phyloP scores from a whole-genome alignment of 23 red algal species.

The Cyanidium caldarium region DNA sequence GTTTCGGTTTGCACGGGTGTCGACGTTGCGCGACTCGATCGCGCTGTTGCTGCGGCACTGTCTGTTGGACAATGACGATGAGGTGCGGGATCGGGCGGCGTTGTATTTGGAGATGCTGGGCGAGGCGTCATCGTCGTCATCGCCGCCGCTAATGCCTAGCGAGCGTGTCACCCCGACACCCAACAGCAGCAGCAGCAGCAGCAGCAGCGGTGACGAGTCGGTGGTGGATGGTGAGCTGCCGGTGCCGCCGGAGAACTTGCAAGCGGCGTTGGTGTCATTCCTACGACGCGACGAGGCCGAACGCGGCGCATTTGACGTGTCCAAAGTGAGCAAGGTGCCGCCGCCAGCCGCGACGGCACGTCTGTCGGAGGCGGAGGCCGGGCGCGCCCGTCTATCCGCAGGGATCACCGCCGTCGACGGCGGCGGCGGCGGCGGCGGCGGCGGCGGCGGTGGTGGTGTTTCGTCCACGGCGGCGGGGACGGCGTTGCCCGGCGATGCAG shows the following conservation, averaged over 20 bases:
- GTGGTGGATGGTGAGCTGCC: background rate
- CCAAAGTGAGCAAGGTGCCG: background rate
- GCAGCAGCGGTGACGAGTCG: background rate
- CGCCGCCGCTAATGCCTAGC: too few species aligned
- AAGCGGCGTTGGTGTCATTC: background rate
- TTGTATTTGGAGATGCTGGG: slow-evolving; percentile 46
- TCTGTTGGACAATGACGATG: slow-evolving; percentile 88
- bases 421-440: slow-evolving; percentile 6
- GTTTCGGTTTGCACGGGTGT: slow-evolving; percentile 42
- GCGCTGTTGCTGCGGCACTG: slow-evolving; percentile 71
- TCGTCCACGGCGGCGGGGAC: background rate
- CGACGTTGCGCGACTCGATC: slow-evolving; percentile 49
- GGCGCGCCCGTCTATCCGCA: too few species aligned
- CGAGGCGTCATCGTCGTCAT: background rate
- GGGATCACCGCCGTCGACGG: background rate
- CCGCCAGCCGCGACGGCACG: background rate
- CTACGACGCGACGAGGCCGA: background rate
- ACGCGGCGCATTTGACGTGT: background rate
- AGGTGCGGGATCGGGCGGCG: slow-evolving; percentile 86
- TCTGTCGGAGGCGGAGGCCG: background rate
- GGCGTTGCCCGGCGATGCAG: background rate
- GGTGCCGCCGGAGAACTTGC: background rate
- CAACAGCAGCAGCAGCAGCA: too few species aligned
- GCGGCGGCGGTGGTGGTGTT: slow-evolving; percentile 29
- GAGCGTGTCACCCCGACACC: too few species aligned